These are phyloP conservation scores for Polytrichum commune DNA, from an alignment of 225 moss, liverwort and hornwort species.

Conservation along the genomic window DNA sequence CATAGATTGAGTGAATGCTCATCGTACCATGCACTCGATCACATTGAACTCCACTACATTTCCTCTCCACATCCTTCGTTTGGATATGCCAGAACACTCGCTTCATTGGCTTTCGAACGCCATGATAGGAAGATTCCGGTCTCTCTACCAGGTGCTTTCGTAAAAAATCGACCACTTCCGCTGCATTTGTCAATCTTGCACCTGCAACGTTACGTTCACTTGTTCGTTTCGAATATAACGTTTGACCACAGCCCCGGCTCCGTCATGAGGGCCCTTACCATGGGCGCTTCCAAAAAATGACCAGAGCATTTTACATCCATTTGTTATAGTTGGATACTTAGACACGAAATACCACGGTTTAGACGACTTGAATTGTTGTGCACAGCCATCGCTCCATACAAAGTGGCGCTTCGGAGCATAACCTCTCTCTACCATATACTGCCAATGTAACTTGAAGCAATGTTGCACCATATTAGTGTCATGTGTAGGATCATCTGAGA, in stretches of 20 bases:
- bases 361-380: not conserved
- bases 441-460: not conserved
- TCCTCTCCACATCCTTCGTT: too few relatives aligned
- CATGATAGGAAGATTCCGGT: too few relatives aligned
- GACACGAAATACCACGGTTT: not conserved
- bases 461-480: not conserved
- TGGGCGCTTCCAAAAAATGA: not conserved
- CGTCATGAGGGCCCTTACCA: constrained; percentile 2
- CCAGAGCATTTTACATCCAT: not conserved
- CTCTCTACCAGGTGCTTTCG: too few relatives aligned
- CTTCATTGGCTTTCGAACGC: too few relatives aligned
- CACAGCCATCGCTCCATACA: not conserved
- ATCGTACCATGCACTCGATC: too few relatives aligned
- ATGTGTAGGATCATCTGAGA: constrained; percentile 3
- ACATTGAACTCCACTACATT: too few relatives aligned
- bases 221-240: not conserved
- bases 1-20: too few relatives aligned
- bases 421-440: not conserved
- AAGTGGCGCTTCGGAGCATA: not conserved
- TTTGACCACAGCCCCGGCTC: not conserved
- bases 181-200: too few relatives aligned
- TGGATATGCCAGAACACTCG: too few relatives aligned
- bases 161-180: too few relatives aligned
- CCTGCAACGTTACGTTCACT: too few relatives aligned
- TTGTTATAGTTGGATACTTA: not conserved